A percentile compares a stretch with the other conserved stretches of the same genome.
Conservation (phyloP, 805 yeast genomes). For the Sungouiozyma ichnusensis region DNA sequence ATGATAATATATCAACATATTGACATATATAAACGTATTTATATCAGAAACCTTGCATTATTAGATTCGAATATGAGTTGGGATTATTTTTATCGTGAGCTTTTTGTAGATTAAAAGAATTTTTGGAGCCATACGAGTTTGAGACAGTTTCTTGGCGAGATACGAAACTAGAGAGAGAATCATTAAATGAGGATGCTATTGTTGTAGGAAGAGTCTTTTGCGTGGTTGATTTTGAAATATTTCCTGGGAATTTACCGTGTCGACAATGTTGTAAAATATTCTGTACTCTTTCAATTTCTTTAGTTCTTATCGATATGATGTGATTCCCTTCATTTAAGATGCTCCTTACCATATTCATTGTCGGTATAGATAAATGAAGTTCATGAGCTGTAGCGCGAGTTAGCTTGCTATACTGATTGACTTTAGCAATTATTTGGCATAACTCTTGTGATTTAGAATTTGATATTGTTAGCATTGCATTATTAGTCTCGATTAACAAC, state of each 20-base stretch:
- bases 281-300: conserved; percentile 12
- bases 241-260: conserved; percentile 8
- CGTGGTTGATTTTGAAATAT: conserved; percentile 19
- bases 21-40: neutral
- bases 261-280: conserved; percentile 17
- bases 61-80: neutral
- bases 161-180: conserved; percentile 1
- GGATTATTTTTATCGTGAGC: neutral
- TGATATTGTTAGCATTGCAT: conserved; percentile 8
- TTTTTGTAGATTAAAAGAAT: neutral
- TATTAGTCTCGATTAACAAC: conserved; percentile 3
- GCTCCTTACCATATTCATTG: conserved; percentile 7
- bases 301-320: conserved; percentile 18
- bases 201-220: conserved; percentile 18
- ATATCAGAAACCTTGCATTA: neutral
- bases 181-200: conserved; percentile 14
- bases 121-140: neutral
- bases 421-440: conserved; percentile 10
- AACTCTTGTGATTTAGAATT: conserved; percentile 5
- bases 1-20: too few relatives aligned
- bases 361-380: conserved; percentile 19
- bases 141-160: neutral
- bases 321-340: conserved; percentile 5
- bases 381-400: conserved; percentile 25
- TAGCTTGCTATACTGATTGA: conserved; percentile 16